These are phyloP conservation scores for Cichorium intybus DNA, from an alignment of 140 eudicot genomes.

Conservation along the genomic window DNA sequence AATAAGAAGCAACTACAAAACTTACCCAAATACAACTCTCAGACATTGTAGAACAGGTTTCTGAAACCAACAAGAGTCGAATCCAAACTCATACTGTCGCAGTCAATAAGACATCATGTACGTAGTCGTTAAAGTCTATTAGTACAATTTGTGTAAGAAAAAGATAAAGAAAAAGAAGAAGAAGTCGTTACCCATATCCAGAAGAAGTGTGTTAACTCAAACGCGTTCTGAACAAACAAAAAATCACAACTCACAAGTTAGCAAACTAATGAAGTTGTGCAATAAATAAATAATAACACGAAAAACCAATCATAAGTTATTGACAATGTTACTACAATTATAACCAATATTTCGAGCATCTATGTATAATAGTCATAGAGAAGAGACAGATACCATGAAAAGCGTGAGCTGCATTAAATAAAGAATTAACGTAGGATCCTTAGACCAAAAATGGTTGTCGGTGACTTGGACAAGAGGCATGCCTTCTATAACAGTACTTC, in stretches of 20 bases:
- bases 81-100: conserved; percentile 86
- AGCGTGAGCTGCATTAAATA: conserved; percentile 56
- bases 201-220: conserved; percentile 85
- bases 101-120: conserved; percentile 4
- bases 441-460: conserved; percentile 57
- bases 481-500: conserved; percentile 58
- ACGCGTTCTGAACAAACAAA: conserved; percentile 66
- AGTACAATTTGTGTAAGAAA: neutral
- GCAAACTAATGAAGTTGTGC: conserved; percentile 3
- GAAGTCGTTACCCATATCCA: conserved; percentile 74
- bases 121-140: neutral
- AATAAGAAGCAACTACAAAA: conserved; percentile 4
- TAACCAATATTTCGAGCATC: neutral
- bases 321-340: conserved; percentile 1
- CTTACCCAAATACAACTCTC: conserved; percentile 37
- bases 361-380: neutral
- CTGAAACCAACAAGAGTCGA: conserved; percentile 68
- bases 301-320: neutral
- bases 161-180: neutral
- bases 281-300: neutral
- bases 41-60: conserved; percentile 32
- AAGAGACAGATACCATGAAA: conserved; percentile 41
- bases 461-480: conserved; percentile 64
- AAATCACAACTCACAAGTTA: conserved; percentile 14
- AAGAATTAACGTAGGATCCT: conserved; percentile 45